phyloP scores from a whole-genome alignment of 2,329 filamentous ascomycete species.

The Didymella exigua region DNA sequence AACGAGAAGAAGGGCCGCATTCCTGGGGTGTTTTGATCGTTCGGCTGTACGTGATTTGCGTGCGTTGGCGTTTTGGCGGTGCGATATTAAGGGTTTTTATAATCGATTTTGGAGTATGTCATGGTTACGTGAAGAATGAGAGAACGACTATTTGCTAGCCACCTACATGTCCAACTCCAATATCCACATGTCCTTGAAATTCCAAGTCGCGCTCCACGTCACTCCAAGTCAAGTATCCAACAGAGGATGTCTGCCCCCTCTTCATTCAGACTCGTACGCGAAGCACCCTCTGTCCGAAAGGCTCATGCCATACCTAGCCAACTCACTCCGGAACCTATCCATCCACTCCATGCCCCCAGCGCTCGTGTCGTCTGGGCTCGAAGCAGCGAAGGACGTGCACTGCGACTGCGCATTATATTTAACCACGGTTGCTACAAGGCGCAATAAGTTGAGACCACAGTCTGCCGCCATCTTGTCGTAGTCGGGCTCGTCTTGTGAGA shows the following conservation, averaged over 20 bases:
- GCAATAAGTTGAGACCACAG: neutral
- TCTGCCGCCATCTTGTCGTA: slow-evolving; percentile 4
- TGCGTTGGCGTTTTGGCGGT: slow-evolving; percentile 2
- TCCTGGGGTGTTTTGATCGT: slow-evolving; percentile 38
- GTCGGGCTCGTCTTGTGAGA: neutral
- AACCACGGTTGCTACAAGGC: neutral
- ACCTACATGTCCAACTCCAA: too few relatives aligned
- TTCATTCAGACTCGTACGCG: too few relatives aligned
- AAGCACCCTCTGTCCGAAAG: too few relatives aligned
- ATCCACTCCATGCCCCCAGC: neutral
- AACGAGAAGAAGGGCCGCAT: slow-evolving; percentile 56
- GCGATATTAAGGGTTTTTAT: neutral
- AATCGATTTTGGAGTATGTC: too few relatives aligned
- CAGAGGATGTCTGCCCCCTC: too few relatives aligned
- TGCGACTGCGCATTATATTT: neutral
- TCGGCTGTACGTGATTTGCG: neutral
- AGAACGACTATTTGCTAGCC: too few relatives aligned
- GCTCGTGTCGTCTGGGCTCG: neutral
- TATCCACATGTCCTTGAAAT: too few relatives aligned
- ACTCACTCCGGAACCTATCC: neutral
- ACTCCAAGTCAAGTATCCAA: too few relatives aligned
- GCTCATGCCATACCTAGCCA: too few relatives aligned
- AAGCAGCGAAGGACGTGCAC: slow-evolving; percentile 10
- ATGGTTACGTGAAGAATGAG: too few relatives aligned
- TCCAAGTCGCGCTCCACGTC: too few relatives aligned